These are phyloP conservation scores for Thozetella sp. DNA, from an alignment of 495 filamentous ascomycete species.

Conservation along the genomic window DNA sequence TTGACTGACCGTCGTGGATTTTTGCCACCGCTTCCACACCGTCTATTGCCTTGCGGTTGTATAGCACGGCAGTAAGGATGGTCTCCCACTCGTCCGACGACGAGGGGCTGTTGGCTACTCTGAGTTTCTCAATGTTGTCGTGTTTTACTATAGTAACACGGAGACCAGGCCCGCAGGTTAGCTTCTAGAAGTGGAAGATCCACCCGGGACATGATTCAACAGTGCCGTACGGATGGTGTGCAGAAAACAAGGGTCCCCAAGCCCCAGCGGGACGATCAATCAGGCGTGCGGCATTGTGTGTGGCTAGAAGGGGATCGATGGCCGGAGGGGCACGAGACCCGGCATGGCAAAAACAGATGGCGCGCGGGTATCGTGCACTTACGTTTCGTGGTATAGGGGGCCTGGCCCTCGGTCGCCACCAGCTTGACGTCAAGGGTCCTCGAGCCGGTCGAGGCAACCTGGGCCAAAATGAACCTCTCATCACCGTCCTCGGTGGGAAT, in stretches of 20 bases:
- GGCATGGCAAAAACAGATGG: neutral
- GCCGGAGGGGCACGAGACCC: neutral
- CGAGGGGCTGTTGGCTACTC: slow-evolving; percentile 28
- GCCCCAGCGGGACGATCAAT: neutral
- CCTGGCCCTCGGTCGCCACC: slow-evolving; percentile 67
- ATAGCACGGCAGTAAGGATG: slow-evolving; percentile 37
- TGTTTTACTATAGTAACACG: slow-evolving; percentile 26
- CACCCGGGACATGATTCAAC: neutral
- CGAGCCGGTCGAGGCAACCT: slow-evolving; percentile 47
- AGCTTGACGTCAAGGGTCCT: slow-evolving; percentile 61
- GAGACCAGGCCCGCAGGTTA: neutral
- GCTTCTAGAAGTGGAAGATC: neutral
- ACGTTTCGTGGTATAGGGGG: slow-evolving; percentile 61
- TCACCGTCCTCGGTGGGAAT: slow-evolving; percentile 52
- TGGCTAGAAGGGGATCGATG: neutral
- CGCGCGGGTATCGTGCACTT: slow-evolving; percentile 23
- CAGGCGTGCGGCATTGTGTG: neutral
- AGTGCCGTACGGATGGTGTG: neutral
- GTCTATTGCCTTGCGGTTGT: slow-evolving; percentile 29
- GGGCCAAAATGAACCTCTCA: slow-evolving; percentile 57
- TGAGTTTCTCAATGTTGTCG: slow-evolving; percentile 24
- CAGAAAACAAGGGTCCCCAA: slow-evolving; percentile 6
- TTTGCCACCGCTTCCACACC: slow-evolving; percentile 45
- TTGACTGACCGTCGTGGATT: slow-evolving; percentile 26
- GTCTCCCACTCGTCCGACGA: slow-evolving; percentile 44